Base-by-base conservation (phyloP, 768 basidiomycete genomes). In the Lentinula aciculospora region DNA sequence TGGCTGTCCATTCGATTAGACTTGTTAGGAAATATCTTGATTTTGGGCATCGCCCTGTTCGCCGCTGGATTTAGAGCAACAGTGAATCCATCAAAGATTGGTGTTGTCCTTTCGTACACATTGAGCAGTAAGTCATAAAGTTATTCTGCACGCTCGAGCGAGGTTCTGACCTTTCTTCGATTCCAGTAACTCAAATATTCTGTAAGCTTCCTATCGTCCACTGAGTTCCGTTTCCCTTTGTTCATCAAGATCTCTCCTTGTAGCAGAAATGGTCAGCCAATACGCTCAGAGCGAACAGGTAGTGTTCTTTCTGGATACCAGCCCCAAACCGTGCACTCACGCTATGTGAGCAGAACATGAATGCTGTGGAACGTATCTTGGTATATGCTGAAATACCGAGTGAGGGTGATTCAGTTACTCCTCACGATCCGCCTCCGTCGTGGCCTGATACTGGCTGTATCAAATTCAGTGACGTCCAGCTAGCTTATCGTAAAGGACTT, bases 361-460 rank as follows among this genome's bases (percentile, higher is more conserved):
- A 88, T 62, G 81, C 84, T 0, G 85, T 86, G 4, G 88, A 89
- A 64, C 79, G 88, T n/a, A 74, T 89, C 3, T 70, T 85, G n/a
- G 79, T 86, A 50, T 92, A 89, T 69, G 76, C 80, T 0, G 77
- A 85, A 39, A 75, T 94, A 3, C 74, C 75, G 1, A 61, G 76
- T 0, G 89, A 90, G 66, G 84, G 81, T 9, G 72, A 66, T 15
- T 54, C 70, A 2, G 68, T 66, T 1, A 77, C 72, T 8, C 67
- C 76, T 2, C 66, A 76, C 27, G 83, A 84, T 55, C 80, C 82
- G 13, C 74, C 78, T 0, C 58, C 69, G 8, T 66, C 74, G 4
- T 84, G 82, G 82, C 82, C 82, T 1, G 65, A 71, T 1, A 63
- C 70, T 4, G 89, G 89, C 9, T 61, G 67, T 3, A 76, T 91